A percentile compares a stretch with the other conserved stretches of the same genome.
phyloP scores from a whole-genome alignment of 2,329 filamentous ascomycete species.

The Pseudocercospora cruenta region DNA sequence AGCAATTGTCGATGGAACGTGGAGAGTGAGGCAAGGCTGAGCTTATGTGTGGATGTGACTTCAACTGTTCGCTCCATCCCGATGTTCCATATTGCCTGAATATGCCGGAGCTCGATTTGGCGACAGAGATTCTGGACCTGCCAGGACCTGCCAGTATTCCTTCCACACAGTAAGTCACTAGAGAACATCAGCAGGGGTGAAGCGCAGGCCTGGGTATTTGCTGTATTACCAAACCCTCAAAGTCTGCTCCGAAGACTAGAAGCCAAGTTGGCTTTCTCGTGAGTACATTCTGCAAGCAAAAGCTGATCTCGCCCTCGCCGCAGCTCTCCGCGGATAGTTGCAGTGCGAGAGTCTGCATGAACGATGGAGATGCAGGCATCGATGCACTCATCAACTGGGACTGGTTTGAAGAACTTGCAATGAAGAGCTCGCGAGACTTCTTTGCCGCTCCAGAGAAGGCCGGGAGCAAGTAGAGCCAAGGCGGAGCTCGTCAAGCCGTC shows the following conservation, averaged over 20 bases:
- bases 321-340: constrained; percentile 45
- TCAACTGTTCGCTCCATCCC: neutral
- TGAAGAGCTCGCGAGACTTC: constrained; percentile 48
- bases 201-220: neutral
- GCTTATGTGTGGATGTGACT: neutral
- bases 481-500: constrained; percentile 25
- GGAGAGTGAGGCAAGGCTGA: neutral
- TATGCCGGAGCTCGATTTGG: neutral
- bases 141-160: neutral
- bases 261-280: constrained; percentile 34
- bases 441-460: constrained; percentile 42
- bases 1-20: neutral
- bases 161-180: neutral
- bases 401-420: constrained; percentile 50
- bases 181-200: neutral
- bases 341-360: constrained; percentile 47
- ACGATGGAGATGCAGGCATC: constrained; percentile 49
- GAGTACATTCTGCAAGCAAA: constrained; percentile 39
- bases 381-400: constrained; percentile 44
- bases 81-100: neutral
- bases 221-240: neutral
- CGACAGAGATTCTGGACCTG: neutral
- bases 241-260: constrained; percentile 9
- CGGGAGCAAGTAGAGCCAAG: constrained; percentile 21
- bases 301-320: constrained; percentile 38